Percentiles rank a stretch among this genome's conserved stretches.
phyloP scores from a whole-genome alignment of 2,329 filamentous ascomycete species.

The Microcera coccophila region DNA sequence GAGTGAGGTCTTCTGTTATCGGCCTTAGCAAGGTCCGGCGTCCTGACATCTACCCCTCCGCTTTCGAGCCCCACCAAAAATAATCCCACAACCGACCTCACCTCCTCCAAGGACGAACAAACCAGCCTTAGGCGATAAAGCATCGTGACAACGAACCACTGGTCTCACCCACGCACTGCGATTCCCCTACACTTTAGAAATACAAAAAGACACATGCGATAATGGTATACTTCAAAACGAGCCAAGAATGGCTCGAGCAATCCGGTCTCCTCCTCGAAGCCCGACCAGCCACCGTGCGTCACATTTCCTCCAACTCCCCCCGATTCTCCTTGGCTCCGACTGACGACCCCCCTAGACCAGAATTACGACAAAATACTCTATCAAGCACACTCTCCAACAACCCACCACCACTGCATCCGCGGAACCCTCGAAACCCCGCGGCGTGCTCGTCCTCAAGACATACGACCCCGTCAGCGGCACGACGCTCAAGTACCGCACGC shows the following conservation, averaged over 20 bases:
- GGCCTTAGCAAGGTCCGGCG: background rate
- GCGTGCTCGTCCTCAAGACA: constrained; percentile 78
- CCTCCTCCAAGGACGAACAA: background rate
- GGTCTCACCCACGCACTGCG: background rate
- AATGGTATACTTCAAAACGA: constrained; percentile 81
- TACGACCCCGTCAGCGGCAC: constrained; percentile 80
- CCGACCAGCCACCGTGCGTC: constrained; percentile 70
- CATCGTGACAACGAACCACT: background rate
- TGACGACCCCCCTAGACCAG: constrained; percentile 58
- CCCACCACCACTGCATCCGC: constrained; percentile 23
- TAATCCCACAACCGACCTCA: constrained; percentile 8
- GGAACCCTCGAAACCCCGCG: constrained; percentile 52
- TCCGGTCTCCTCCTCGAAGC: constrained; percentile 82
- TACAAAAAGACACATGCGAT: background rate
- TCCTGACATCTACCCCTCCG: background rate
- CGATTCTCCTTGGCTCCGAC: constrained; percentile 6
- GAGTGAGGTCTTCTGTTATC: background rate
- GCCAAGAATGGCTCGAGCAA: constrained; percentile 88
- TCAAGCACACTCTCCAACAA: constrained; percentile 43
- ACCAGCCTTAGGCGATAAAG: background rate
- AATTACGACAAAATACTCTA: constrained; percentile 89
- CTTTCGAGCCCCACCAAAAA: constrained; percentile 12
- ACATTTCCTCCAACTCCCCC: background rate
- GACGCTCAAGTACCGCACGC: constrained; percentile 85
- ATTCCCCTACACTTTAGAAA: background rate